Conservation (phyloP, 306 rosid genomes). For the Coriaria nepalensis region DNA sequence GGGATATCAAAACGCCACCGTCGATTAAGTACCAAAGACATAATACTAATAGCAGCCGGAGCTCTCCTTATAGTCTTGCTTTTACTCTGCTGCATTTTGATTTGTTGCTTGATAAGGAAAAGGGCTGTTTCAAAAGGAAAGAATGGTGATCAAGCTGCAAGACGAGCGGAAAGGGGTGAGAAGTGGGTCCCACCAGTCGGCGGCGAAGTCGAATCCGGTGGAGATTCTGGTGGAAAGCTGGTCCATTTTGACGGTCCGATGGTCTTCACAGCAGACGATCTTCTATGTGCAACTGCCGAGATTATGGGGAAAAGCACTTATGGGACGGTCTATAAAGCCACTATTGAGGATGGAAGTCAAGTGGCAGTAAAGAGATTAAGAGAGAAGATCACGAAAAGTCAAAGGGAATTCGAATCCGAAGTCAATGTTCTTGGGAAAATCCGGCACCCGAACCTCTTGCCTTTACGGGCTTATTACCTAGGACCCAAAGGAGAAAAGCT, state of each 20-base stretch:
- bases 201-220: slow-evolving; percentile 44
- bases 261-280: slow-evolving; percentile 80
- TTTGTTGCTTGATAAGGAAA: slow-evolving; percentile 44
- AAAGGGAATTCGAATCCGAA: slow-evolving; percentile 74
- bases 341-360: slow-evolving; percentile 79
- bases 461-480: slow-evolving; percentile 67
- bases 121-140: slow-evolving; percentile 36
- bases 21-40: slow-evolving; percentile 58
- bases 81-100: slow-evolving; percentile 41
- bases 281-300: slow-evolving; percentile 90
- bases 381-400: slow-evolving; percentile 69
- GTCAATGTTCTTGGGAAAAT: slow-evolving; percentile 57
- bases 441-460: slow-evolving; percentile 69
- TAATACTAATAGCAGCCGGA: slow-evolving; percentile 73
- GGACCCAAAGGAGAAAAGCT: slow-evolving; percentile 93
- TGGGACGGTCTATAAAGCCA: slow-evolving; percentile 94
- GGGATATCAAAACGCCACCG: slow-evolving; percentile 27
- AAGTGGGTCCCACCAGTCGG: slow-evolving; percentile 41
- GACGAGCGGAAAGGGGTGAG: slow-evolving; percentile 27
- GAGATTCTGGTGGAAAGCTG: slow-evolving; percentile 70
- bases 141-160: slow-evolving; percentile 33
- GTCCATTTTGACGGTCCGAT: slow-evolving; percentile 77
- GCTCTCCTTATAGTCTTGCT: slow-evolving; percentile 40
- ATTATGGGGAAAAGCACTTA: slow-evolving; percentile 91
- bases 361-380: slow-evolving; percentile 94